Base-by-base conservation (phyloP, 2,329 filamentous ascomycete species). In the Aspergillus fijiensis region DNA sequence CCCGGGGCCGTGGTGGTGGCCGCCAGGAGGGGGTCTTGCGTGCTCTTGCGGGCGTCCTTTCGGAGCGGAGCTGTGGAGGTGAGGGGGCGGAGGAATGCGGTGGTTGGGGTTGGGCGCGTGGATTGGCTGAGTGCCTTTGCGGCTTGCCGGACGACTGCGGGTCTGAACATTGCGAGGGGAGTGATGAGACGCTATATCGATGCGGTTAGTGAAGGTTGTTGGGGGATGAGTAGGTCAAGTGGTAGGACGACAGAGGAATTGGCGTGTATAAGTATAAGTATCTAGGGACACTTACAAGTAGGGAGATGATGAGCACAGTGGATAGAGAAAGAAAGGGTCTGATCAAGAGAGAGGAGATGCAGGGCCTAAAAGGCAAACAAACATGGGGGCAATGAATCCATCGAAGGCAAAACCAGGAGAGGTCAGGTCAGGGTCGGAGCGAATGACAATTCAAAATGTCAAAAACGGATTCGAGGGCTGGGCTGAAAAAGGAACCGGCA, bases 1-100 rank as follows among this genome's bases (percentile, higher is more conserved):
- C 67, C 63, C 0, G 70, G 70, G 10, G 75, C 74, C 19, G 68
- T 69, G 19, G 70, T 72, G 14, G 72, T 75, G 10, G 72, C 69
- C 5, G 67, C 50, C 2, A 67, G 29, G 1, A 69, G 27, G 2
- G 68, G 68, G 39, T 75, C 69, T 5, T 71, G 69, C 53, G 67
- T 63, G 23, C 62, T 56, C 6, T 65, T 62, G 42, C 68, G 67
- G 29, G 71, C 57, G 10, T 69, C 64, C 42, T 72, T 67, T 16
- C 69, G 69, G 49, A 70, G 68, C 25, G 63, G 25, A 31, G 64
- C 39, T 0, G 75, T 75, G 23, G 62, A 71, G 5, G 74, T 75
- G 55, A 78, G 64, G 12, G 64, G 58, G 2, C 74, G 71, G 45
- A 59, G 52, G 54, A 65, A 67, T 12, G 59, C 63, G 39, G 55